phyloP scores from a whole-genome alignment of 139 green algal species.

The Coelastrella sp. region DNA sequence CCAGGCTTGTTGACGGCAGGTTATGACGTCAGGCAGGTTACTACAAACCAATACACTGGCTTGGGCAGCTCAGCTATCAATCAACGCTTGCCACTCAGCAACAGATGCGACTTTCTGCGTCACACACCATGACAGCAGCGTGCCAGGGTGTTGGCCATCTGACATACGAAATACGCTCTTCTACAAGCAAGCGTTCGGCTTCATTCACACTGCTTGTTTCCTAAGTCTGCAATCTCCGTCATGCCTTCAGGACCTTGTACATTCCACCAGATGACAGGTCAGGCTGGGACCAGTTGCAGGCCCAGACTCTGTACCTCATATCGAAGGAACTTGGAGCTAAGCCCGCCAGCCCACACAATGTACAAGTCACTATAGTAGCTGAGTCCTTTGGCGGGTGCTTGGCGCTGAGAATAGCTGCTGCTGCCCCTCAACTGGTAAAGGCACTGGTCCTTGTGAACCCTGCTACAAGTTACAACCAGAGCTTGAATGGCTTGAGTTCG shows the following conservation, averaged over 20 bases:
- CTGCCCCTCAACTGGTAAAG: conserved; percentile 64
- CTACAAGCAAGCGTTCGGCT: too few relatives aligned
- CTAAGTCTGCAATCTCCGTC: too few relatives aligned
- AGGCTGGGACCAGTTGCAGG: conserved; percentile 62
- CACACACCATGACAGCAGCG: too few relatives aligned
- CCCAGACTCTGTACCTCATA: conserved; percentile 35
- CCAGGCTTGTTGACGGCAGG: conserved; percentile 48
- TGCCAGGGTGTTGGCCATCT: too few relatives aligned
- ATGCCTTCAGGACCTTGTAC: conserved; percentile 51
- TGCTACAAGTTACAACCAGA: conserved; percentile 70
- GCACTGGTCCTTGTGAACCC: conserved; percentile 81
- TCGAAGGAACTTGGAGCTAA: not conserved
- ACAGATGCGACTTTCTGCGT: too few relatives aligned
- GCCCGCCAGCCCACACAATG: not conserved
- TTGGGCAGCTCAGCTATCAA: too few relatives aligned
- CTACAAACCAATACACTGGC: not conserved
- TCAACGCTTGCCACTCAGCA: too few relatives aligned
- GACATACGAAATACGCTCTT: too few relatives aligned
- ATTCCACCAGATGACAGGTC: conserved; percentile 59
- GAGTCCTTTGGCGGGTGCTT: conserved; percentile 83
- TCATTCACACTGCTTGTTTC: too few relatives aligned
- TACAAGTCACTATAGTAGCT: conserved; percentile 23
- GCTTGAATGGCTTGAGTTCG: conserved; percentile 58
- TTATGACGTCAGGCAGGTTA: conserved; percentile 67
- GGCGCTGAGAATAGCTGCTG: conserved; percentile 67